These are phyloP conservation scores for Colletotrichum euphorbiae DNA, from an alignment of 2,329 filamentous ascomycete species.

Conservation along the genomic window DNA sequence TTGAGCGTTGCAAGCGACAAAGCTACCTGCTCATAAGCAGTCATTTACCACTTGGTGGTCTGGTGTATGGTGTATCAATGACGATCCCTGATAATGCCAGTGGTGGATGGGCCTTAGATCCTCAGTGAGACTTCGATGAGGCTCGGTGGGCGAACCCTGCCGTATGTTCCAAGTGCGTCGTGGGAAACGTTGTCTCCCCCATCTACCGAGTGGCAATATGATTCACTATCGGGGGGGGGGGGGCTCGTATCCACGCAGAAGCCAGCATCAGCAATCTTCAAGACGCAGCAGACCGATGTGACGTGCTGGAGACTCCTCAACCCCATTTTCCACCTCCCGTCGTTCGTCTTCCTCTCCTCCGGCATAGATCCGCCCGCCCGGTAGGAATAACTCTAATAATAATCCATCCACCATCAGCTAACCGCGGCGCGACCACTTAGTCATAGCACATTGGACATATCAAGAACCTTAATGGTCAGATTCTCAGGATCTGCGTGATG, in stretches of 20 bases:
- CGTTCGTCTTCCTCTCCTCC: background rate
- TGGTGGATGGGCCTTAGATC: too few species aligned
- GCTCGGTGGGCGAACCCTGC: background rate
- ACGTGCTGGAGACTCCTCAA: slow-evolving; percentile 4
- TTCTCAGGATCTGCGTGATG: too few species aligned
- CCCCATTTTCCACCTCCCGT: background rate
- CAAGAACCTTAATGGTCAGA: too few species aligned
- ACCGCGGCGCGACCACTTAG: background rate
- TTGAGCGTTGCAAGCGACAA: too few species aligned
- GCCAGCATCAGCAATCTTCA: background rate
- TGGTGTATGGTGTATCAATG: background rate
- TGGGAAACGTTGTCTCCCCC: too few species aligned
- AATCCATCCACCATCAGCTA: background rate
- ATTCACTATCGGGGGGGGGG: rapidly evolving
- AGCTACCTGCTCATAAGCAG: too few species aligned
- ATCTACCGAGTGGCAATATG: too few species aligned
- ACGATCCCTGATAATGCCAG: background rate
- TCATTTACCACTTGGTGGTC: too few species aligned
- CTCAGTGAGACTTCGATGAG: background rate
- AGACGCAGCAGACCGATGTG: background rate
- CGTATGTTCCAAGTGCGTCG: too few species aligned
- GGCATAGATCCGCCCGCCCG: slow-evolving; percentile 1
- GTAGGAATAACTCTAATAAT: slow-evolving; percentile 16
- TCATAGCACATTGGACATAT: too few species aligned
- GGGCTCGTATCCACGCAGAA: background rate